Conservation (phyloP, 495 filamentous ascomycete genomes). For the Penicillium bovifimosum region DNA sequence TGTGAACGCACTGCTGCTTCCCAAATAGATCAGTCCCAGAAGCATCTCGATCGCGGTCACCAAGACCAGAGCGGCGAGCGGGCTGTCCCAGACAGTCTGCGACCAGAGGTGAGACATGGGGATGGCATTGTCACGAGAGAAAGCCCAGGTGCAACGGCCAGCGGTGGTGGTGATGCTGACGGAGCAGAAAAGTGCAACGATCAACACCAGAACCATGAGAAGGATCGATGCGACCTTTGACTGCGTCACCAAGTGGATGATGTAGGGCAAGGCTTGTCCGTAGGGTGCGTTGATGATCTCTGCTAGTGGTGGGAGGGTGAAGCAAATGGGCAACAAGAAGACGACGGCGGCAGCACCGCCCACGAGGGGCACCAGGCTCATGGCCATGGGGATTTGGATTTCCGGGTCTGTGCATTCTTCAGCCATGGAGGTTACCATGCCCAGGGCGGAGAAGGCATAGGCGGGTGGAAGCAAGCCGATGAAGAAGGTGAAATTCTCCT, state of each 20-base stretch:
- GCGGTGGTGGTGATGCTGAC: slow-evolving; percentile 62
- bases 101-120: slow-evolving; percentile 53
- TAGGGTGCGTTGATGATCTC: slow-evolving; percentile 39
- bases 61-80: slow-evolving; percentile 43
- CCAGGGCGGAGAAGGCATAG: slow-evolving; percentile 48
- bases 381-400: slow-evolving; percentile 57
- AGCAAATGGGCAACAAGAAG: slow-evolving; percentile 53
- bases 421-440: slow-evolving; percentile 42
- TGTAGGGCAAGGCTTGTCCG: slow-evolving; percentile 34
- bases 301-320: slow-evolving; percentile 53
- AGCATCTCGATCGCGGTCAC: slow-evolving; percentile 46
- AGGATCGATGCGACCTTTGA: slow-evolving; percentile 51
- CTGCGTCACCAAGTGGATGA: slow-evolving; percentile 15
- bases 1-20: slow-evolving; percentile 49
- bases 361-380: slow-evolving; percentile 33
- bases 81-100: slow-evolving; percentile 42
- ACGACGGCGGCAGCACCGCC: slow-evolving; percentile 50
- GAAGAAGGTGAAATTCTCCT: slow-evolving; percentile 51
- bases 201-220: slow-evolving; percentile 58
- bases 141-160: slow-evolving; percentile 63
- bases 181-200: slow-evolving; percentile 60
- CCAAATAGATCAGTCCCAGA: slow-evolving; percentile 52
- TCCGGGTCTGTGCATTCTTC: slow-evolving; percentile 57
- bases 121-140: slow-evolving; percentile 52
- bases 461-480: slow-evolving; percentile 51